A percentile compares a stretch with the other conserved stretches of the same genome.
Evolutionary conservation across 2,329 filamentous ascomycete species (phyloP).

Genomic region (Aspergillus intermedius): DNA sequence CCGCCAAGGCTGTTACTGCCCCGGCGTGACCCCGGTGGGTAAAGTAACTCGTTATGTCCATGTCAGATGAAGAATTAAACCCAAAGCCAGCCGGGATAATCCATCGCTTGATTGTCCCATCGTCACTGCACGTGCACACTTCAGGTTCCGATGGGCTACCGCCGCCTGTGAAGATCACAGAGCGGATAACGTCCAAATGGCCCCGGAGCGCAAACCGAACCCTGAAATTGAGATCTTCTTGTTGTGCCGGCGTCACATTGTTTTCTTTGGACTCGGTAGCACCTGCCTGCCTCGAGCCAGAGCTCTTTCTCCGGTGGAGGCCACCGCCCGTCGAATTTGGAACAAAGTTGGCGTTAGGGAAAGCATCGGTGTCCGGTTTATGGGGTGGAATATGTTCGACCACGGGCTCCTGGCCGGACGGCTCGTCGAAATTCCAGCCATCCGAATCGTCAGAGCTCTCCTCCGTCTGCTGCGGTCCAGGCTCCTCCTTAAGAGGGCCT

Average conservation of each 20-base stretch:
- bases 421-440: constrained; percentile 92
- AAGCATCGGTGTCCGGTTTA: constrained; percentile 78
- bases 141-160: constrained; percentile 93
- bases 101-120: constrained; percentile 94
- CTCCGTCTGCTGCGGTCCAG: constrained; percentile 37
- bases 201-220: constrained; percentile 86
- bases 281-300: constrained; percentile 59
- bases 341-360: constrained; percentile 72
- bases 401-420: constrained; percentile 47
- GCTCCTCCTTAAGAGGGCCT: constrained; percentile 40
- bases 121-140: constrained; percentile 91
- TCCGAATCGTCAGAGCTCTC: constrained; percentile 56
- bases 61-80: constrained; percentile 60
- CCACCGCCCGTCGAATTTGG: constrained; percentile 63
- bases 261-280: constrained; percentile 58
- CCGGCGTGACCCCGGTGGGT: constrained; percentile 93
- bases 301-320: constrained; percentile 72
- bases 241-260: constrained; percentile 35
- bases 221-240: constrained; percentile 76
- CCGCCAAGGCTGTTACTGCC: constrained; percentile 76
- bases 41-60: constrained; percentile 89
- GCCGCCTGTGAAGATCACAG: constrained; percentile 93
- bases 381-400: constrained; percentile 47
- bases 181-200: constrained; percentile 87
- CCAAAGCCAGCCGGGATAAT: constrained; percentile 76